Evolutionary conservation across 73 alveolate genomes (phyloP), one percentile per base, ranked within the genome.

Genomic region (Breviolum minutum): DNA sequence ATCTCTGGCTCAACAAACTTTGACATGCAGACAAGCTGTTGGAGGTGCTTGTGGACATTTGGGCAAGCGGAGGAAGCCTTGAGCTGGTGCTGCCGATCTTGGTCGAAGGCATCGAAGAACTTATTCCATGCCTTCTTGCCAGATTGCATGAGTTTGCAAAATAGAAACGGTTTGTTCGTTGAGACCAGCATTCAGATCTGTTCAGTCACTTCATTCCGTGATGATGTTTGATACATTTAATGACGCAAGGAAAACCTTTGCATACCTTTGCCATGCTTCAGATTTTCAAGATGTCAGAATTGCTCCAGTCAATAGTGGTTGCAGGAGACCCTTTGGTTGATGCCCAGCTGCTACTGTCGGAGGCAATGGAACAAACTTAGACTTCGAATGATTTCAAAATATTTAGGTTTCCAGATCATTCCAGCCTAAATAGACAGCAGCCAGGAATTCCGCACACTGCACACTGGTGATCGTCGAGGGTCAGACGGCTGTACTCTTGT

Each of bases 241-340:
- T 17, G 85, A 17, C 32, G 29, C 32, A 40, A 14, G 60, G 26
- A 40, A 14, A 2, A 74, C 17, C 32, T 14, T 74, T 74, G 85
- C 85, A 14, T 0, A 74, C 17, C 32, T 14, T 74, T 74, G 85
- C 85, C 85, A 22, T 74, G 54, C 16, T 68, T 1, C 77, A 68
- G 24, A 22, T 68, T 68, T 68, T 68, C 24, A 68, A 17, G 17
- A 14, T 68, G 17, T 14, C 77, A 68, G 77, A 40, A 40, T 40
- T 40, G 54, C 54, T 40, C 54, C 54, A 40, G 54, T 40, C 26
- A 22, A 29, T 8, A 1, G 77, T 9, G n/a, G 27, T 14, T 86
- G 26, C 86, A 90, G 97, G 97, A 54, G 97, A 90, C 80, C 97
- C 97, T 8, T 63, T 90, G 40, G 97, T 90, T 24, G 97, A 90